A percentile compares a stretch with the other conserved stretches of the same genome.
These are phyloP conservation scores for Boletus rubescentipes DNA, from an alignment of 768 basidiomycete genomes.

Conservation along the genomic window DNA sequence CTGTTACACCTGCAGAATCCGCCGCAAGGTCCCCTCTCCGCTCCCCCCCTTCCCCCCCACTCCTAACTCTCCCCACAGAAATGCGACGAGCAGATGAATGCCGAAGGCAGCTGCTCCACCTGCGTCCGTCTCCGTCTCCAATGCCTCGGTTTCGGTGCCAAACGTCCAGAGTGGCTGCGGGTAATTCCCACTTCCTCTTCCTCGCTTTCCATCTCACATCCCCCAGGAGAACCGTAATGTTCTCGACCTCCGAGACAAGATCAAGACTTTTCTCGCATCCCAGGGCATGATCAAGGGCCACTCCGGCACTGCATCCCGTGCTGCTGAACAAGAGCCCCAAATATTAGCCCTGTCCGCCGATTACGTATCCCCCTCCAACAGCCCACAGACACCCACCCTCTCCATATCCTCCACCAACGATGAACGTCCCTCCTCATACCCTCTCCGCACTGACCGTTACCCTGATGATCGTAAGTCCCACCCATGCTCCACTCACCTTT, in stretches of 20 bases:
- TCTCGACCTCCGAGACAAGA: constrained; percentile 67
- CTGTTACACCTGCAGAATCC: constrained; percentile 85
- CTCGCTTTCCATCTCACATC: constrained; percentile 8
- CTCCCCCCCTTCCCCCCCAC: not conserved
- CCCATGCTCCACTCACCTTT: not conserved
- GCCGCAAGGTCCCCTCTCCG: constrained; percentile 63
- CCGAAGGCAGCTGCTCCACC: constrained; percentile 65
- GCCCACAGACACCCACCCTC: constrained; percentile 47
- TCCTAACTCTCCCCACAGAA: constrained; percentile 49
- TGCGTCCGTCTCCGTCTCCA: constrained; percentile 80
- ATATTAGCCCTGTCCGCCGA: constrained; percentile 50
- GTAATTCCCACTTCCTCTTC: constrained; percentile 37
- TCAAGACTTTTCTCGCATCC: constrained; percentile 73
- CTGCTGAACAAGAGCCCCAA: constrained; percentile 53
- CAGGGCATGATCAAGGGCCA: constrained; percentile 92
- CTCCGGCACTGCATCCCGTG: constrained; percentile 65
- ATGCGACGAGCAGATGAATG: constrained; percentile 74
- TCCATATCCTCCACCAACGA: constrained; percentile 43
- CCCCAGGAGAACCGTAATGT: constrained; percentile 69
- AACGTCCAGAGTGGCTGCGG: constrained; percentile 83
- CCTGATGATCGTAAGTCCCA: constrained; percentile 29
- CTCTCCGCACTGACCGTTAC: constrained; percentile 30
- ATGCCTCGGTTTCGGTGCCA: constrained; percentile 82
- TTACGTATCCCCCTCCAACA: constrained; percentile 40
- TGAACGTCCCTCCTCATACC: constrained; percentile 37